A percentile compares a stretch with the other conserved stretches of the same genome.
phyloP scores from a whole-genome alignment of 495 filamentous ascomycete genomes.

The Astrocystis sublimbata region DNA sequence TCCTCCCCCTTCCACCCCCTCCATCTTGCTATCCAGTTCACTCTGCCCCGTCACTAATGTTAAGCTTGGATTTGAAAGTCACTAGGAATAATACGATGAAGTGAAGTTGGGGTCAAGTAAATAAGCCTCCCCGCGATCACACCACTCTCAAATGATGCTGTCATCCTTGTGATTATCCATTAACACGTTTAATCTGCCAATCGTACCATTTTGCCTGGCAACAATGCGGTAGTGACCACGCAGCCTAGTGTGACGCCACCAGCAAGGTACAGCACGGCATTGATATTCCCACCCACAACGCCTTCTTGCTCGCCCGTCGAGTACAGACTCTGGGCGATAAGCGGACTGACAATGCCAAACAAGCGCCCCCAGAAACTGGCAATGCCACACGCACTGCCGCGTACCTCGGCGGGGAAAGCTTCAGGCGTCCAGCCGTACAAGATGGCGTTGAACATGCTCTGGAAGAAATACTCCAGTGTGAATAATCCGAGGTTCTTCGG shows the following conservation, averaged over 20 bases:
- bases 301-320: not conserved
- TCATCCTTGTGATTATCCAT: not conserved
- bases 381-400: constrained; percentile 54
- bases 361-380: constrained; percentile 52
- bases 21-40: no score
- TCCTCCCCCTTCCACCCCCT: no score
- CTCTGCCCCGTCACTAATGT: no score
- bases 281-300: constrained; percentile 20
- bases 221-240: constrained; percentile 39
- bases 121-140: no score
- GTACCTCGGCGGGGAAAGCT: constrained; percentile 55
- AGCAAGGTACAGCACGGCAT: constrained; percentile 45
- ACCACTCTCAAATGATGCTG: not conserved
- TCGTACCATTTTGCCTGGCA: constrained; percentile 30
- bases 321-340: constrained; percentile 42
- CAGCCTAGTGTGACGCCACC: constrained; percentile 46
- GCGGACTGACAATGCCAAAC: constrained; percentile 46
- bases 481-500: constrained; percentile 48
- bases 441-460: constrained; percentile 55
- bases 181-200: not conserved
- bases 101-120: no score
- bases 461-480: constrained; percentile 52
- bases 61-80: no score
- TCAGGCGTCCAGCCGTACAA: constrained; percentile 49
- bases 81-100: no score